Percentiles rank a stretch among this genome's conserved stretches.
These are phyloP conservation scores for Penicillium polonicum DNA, from an alignment of 2,329 filamentous ascomycete genomes.

Conservation along the genomic window DNA sequence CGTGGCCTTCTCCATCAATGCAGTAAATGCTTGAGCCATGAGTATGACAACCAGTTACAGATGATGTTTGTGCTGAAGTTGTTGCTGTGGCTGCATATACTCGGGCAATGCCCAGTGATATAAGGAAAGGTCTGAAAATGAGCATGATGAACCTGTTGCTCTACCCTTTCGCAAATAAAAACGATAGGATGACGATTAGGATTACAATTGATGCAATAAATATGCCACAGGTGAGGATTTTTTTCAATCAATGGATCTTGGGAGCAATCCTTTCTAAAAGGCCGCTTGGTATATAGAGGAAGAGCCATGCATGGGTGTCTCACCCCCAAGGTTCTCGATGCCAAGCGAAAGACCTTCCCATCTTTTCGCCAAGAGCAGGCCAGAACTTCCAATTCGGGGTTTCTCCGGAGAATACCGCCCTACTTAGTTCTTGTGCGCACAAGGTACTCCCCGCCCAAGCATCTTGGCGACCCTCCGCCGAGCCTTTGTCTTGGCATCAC, in stretches of 20 bases:
- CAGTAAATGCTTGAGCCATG: constrained; percentile 43
- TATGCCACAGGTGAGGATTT: background rate
- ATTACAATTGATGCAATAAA: background rate
- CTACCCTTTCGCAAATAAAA: background rate
- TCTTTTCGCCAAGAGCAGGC: constrained; percentile 11
- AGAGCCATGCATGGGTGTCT: background rate
- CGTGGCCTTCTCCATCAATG: constrained; percentile 35
- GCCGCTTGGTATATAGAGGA: background rate
- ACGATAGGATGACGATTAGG: background rate
- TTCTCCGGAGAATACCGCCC: constrained; percentile 1
- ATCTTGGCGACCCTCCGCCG: constrained; percentile 22
- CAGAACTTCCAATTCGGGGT: background rate
- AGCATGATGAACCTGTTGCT: constrained; percentile 6
- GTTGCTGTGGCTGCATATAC: constrained; percentile 30
- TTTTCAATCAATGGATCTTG: background rate
- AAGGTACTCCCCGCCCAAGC: constrained; percentile 23
- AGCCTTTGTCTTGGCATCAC: constrained; percentile 19
- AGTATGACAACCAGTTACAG: constrained; percentile 55
- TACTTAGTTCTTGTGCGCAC: constrained; percentile 8
- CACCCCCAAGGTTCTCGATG: constrained; percentile 24
- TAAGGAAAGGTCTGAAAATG: constrained; percentile 7
- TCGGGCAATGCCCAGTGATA: constrained; percentile 16
- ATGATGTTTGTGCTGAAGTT: constrained; percentile 40
- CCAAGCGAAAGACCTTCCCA: constrained; percentile 19
- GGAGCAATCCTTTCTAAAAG: background rate